phyloP scores from a whole-genome alignment of 139 green algal genomes.

The Tetraselmis chui region DNA sequence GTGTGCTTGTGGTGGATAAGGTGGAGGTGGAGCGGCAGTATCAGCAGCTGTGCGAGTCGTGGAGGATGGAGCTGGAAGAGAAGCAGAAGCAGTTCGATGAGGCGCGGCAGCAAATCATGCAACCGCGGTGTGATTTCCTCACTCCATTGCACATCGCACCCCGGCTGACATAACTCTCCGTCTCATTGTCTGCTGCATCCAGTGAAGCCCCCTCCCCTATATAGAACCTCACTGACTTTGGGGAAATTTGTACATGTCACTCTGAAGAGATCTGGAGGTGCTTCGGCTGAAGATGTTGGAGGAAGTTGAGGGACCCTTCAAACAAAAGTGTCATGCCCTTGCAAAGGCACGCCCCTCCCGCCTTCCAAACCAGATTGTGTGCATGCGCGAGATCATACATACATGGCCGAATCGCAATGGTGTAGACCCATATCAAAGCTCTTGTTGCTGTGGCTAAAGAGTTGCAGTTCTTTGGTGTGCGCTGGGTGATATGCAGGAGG shows the following conservation, averaged over 20 bases:
- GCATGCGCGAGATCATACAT: too few relatives aligned
- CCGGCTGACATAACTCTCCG: too few relatives aligned
- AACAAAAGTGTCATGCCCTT: conserved; percentile 40
- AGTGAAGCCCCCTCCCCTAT: too few relatives aligned
- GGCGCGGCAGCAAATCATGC: conserved; percentile 27
- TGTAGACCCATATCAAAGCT: too few relatives aligned
- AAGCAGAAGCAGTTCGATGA: conserved; percentile 42
- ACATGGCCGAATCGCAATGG: too few relatives aligned
- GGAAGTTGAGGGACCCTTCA: conserved; percentile 41
- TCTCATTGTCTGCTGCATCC: too few relatives aligned
- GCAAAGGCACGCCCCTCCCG: conserved; percentile 27
- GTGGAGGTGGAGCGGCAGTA: conserved; percentile 42
- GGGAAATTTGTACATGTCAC: too few relatives aligned
- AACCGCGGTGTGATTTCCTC: conserved; percentile 36
- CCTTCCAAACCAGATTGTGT: too few relatives aligned
- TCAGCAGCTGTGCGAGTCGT: conserved; percentile 49
- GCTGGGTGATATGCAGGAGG: conserved; percentile 25
- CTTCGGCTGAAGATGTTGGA: conserved; percentile 44
- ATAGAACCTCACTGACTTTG: too few relatives aligned
- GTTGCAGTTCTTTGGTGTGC: too few relatives aligned
- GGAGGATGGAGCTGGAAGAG: conserved; percentile 44
- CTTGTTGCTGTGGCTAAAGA: too few relatives aligned
- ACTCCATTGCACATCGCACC: too few relatives aligned
- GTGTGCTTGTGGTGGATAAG: conserved; percentile 6
- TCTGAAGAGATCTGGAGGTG: conserved; percentile 48